Evolutionary conservation across 257 asterid species (phyloP), one percentile per base, ranked within the genome.

Genomic region (Apocynum venetum): DNA sequence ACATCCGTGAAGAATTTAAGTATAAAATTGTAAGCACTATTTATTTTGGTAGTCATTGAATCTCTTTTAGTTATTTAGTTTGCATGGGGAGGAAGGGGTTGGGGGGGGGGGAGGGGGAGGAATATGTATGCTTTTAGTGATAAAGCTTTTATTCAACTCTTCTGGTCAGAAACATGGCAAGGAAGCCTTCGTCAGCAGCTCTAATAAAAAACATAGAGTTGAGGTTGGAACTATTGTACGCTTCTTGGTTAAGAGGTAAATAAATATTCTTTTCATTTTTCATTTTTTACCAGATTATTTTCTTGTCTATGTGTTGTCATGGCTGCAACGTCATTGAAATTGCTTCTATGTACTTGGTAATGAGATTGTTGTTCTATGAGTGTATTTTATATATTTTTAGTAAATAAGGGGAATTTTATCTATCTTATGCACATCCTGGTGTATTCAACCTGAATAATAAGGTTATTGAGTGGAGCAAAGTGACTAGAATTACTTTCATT

Each of bases 181-280:
- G 73, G 94, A 83, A 79, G 79, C 77, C 59, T 92, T 82, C 83
- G 85, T 86, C 65, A 90, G 98, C 80, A 80, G 79, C 75, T 67
- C 66, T 15, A 80, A 85, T 76, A 89, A 77, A 85, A 90, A 88
- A 66, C 98, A 93, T 78, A 90, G 61, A 85, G 85, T 93, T 57
- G 79, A 83, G 81, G 91, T 87, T 67, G 97, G 98, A 80, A 89
- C 89, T 8, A 46, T 85, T 77, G 57, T 95, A 12, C 96, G 98
- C 4, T 93, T 91, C 80, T 31, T 57, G 44, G 92, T 93, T 78
- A 95, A 90, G 87, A 88, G 93, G 96, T 92, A 75, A 72, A 13
- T 56, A 3, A 17, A 0, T 55, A 0, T 0, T 36, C n/a, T 31
- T 71, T 57, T 63, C 10, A 7, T 51, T 19, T 51, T 55, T 35